Conservation (phyloP, 176 grass and related monocot genomes). For the Eleusine coracana region DNA sequence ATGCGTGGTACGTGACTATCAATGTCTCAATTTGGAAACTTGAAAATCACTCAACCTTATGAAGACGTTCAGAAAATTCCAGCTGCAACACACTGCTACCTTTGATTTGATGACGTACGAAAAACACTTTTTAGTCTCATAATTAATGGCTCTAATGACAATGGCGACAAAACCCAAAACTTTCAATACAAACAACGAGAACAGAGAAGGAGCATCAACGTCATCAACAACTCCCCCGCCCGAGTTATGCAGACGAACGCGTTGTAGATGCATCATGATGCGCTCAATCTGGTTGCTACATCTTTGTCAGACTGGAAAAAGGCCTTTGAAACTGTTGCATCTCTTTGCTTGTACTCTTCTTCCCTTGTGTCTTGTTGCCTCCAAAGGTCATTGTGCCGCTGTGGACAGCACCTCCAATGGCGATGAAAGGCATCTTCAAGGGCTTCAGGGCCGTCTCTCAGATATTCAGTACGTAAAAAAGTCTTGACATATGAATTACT, state of each 20-base stretch:
- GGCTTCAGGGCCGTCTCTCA: conserved; percentile 73
- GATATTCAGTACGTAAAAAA: conserved; percentile 56
- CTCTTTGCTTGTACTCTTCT: not conserved
- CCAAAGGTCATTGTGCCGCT: conserved; percentile 1
- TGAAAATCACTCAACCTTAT: no score
- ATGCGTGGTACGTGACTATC: no score
- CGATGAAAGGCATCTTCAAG: conserved; percentile 83
- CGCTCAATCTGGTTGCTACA: conserved; percentile 31
- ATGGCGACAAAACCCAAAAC: not conserved
- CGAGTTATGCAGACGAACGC: conserved; percentile 9
- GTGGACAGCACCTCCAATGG: conserved; percentile 39
- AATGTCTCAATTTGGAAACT: no score
- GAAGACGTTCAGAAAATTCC: no score
- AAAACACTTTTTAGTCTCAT: no score
- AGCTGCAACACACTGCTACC: no score
- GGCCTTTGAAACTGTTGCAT: conserved; percentile 15
- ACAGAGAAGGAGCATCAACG: conserved; percentile 8
- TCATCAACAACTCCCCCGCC: conserved; percentile 32
- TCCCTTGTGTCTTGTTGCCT: conserved; percentile 2
- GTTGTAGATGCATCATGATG: not conserved
- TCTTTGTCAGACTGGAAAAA: conserved; percentile 37
- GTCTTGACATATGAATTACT: not conserved
- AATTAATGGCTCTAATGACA: not conserved
- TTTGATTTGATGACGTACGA: no score
- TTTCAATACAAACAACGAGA: not conserved